These are phyloP conservation scores for Bryoglossum gracile DNA, from an alignment of 495 filamentous ascomycete species.

Conservation along the genomic window DNA sequence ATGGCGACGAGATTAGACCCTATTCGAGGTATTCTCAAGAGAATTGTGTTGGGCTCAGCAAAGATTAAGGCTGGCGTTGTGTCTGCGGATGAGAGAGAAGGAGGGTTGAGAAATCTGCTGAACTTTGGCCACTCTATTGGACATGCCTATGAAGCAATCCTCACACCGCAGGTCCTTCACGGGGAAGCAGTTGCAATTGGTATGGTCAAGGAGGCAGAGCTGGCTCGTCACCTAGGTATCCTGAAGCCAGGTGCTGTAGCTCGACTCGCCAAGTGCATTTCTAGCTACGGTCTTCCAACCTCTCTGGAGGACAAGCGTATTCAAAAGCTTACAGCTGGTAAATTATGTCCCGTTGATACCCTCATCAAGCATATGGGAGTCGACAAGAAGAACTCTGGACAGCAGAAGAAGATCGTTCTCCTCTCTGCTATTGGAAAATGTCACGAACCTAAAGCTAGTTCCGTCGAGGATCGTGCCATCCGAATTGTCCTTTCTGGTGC, in stretches of 20 bases:
- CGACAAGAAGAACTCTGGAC: constrained; percentile 97
- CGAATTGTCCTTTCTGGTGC: constrained; percentile 76
- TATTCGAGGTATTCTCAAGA: constrained; percentile 72
- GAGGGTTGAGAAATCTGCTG: constrained; percentile 85
- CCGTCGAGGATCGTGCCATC: constrained; percentile 82
- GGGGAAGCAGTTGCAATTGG: constrained; percentile 94
- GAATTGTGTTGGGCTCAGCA: constrained; percentile 81
- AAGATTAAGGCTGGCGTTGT: constrained; percentile 90
- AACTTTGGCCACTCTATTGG: constrained; percentile 99
- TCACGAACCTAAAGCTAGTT: constrained; percentile 76
- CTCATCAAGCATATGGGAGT: constrained; percentile 89
- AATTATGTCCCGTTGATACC: constrained; percentile 84
- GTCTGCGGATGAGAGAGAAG: constrained; percentile 87
- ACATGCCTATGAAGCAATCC: constrained; percentile 90
- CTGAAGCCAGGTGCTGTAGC: constrained; percentile 81
- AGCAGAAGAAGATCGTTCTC: constrained; percentile 94
- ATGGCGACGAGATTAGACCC: constrained; percentile 46
- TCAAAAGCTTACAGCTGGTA: constrained; percentile 74
- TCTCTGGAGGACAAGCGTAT: constrained; percentile 81
- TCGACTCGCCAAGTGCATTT: constrained; percentile 81
- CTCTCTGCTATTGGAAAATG: constrained; percentile 85
- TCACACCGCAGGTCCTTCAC: constrained; percentile 91
- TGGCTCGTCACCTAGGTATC: constrained; percentile 85
- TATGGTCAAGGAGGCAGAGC: constrained; percentile 95
- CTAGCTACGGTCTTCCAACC: constrained; percentile 87